These are phyloP conservation scores for Phaffia rhodozyma DNA, from an alignment of 1,284 basidiomycete species.

Conservation along the genomic window DNA sequence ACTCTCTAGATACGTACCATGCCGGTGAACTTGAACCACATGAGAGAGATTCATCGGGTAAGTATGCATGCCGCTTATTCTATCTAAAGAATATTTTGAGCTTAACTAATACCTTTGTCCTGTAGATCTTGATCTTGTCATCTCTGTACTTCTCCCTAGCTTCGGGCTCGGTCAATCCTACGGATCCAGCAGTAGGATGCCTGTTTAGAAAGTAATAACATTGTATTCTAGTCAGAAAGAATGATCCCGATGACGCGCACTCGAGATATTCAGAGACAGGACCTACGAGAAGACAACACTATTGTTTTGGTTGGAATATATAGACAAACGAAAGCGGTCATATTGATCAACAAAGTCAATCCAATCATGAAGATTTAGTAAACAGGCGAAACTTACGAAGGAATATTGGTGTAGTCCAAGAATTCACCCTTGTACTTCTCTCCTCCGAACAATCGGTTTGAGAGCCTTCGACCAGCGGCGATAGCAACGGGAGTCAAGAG, in stretches of 20 bases:
- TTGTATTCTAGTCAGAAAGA: conserved; percentile 8
- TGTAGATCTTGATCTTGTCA: conserved; percentile 79
- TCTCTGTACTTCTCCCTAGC: conserved; percentile 77
- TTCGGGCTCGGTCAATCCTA: conserved; percentile 81
- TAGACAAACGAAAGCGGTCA: too few relatives aligned
- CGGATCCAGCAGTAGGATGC: conserved; percentile 83
- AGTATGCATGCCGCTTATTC: too few relatives aligned
- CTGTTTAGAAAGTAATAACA: conserved; percentile 35
- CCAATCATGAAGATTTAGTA: neutral
- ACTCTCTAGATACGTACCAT: neutral
- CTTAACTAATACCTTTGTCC: conserved; percentile 35
- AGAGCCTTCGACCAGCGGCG: conserved; percentile 77
- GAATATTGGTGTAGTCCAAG: conserved; percentile 79
- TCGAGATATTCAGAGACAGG: neutral
- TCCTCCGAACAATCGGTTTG: conserved; percentile 82
- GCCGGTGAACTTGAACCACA: conserved; percentile 45
- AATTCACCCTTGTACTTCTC: conserved; percentile 75
- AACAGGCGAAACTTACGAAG: conserved; percentile 32
- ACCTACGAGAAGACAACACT: conserved; percentile 87
- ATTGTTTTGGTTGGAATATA: too few relatives aligned
- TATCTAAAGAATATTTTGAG: too few relatives aligned
- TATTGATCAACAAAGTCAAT: too few relatives aligned
- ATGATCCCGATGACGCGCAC: conserved; percentile 6
- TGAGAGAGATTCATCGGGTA: neutral
- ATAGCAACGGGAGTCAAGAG: conserved; percentile 97